Conservation (phyloP, 2,329 filamentous ascomycete genomes). For the Canariomyces notabilis region DNA sequence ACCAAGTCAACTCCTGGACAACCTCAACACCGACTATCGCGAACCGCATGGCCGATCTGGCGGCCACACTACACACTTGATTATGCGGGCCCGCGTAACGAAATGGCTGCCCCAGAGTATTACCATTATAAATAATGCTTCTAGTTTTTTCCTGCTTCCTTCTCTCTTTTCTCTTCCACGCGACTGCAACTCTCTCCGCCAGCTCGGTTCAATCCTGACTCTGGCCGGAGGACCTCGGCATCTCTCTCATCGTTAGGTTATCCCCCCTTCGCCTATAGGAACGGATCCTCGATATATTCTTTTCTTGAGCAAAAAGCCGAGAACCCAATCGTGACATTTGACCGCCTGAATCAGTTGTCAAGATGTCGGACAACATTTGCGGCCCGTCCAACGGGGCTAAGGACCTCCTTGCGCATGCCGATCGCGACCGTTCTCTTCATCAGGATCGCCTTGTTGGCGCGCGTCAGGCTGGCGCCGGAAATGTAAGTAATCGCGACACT, state of each 20-base stretch:
- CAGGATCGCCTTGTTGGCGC: conserved; percentile 56
- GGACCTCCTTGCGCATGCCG: conserved; percentile 64
- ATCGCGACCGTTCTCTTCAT: conserved; percentile 64
- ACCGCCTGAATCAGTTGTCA: conserved; percentile 13
- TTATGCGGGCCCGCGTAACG: not conserved
- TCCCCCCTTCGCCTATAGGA: conserved; percentile 2
- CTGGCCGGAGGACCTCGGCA: conserved; percentile 16
- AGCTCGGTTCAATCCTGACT: conserved; percentile 8
- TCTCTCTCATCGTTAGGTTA: conserved; percentile 2
- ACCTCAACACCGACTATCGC: conserved; percentile 7
- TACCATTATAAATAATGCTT: conserved; percentile 6
- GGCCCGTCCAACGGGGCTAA: conserved; percentile 72
- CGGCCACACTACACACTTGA: conserved; percentile 3
- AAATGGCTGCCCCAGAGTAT: conserved; percentile 9
- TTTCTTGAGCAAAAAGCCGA: not conserved
- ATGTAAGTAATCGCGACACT: conserved; percentile 23
- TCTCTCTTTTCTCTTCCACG: conserved; percentile 2
- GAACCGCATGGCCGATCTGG: conserved; percentile 5
- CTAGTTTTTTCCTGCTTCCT: not conserved
- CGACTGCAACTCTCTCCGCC: not conserved
- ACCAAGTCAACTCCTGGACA: not conserved
- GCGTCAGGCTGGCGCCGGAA: conserved; percentile 16
- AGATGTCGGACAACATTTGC: conserved; percentile 49
- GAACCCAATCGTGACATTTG: not conserved
- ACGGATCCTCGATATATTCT: not conserved